Base-by-base conservation (phyloP, 306 rosid species). In the Trifolium repens region DNA sequence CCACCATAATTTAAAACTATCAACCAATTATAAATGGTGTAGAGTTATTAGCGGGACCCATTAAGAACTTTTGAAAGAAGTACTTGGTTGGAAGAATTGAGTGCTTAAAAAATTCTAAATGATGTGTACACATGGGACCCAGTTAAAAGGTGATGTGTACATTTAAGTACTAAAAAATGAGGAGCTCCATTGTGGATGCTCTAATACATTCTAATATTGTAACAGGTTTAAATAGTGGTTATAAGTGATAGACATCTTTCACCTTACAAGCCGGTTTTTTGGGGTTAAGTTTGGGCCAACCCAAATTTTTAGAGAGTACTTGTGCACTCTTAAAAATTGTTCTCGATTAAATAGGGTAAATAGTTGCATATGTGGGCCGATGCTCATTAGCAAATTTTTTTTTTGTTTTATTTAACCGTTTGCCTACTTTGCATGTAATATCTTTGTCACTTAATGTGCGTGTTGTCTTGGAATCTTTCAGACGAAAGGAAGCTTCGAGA, bases 401-500 rank as follows among this genome's bases (percentile, higher is more conserved):
- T 55, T 55, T 46, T 75, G 60, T 69, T 73, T 7, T 70, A 40
- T 57, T 55, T 60, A 13, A 17, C 57, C 66, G 60, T 49, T 62
- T 71, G 13, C 59, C 13, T 67, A 39, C 70, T 39, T 11, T 67
- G 67, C 78, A 50, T 75, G 39, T 74, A 14, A 55, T 37, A 15
- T 16, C 58, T 67, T 67, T 60, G 39, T 53, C 22, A 57, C 24
- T 14, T 65, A 60, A 55, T 42, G 44, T 54, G 37, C 44, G 42
- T 78, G 39, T 54, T 49, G 32, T 62, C 32, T 67, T 79, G 44
- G 35, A 63, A 27, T 80, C 55, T 83, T 79, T 77, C 85, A 94
- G 97, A 91, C 54, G 91, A 90, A 81, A 85, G 82, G 85, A 87
- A 81, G 47, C 91, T 71, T 30, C 91, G 14, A 50, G 91, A 87